These are phyloP conservation scores for Candida verbasci DNA, from an alignment of 805 yeast species.

Conservation along the genomic window DNA sequence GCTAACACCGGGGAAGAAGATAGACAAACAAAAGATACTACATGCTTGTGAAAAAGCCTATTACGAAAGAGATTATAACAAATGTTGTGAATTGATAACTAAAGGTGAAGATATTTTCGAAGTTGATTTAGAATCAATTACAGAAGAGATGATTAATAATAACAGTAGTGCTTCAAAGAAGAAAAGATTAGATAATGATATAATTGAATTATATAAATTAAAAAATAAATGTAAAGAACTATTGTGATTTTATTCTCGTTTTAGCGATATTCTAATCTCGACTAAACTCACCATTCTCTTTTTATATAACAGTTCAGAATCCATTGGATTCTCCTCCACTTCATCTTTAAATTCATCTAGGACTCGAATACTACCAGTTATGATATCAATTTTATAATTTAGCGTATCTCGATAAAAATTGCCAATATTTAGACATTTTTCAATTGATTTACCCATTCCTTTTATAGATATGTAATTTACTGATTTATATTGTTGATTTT, in stretches of 20 bases:
- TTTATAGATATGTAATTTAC: conserved; percentile 48
- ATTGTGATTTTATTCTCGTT: conserved; percentile 19
- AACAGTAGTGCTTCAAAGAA: conserved; percentile 18
- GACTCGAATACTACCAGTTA: conserved; percentile 63
- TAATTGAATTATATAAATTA: conserved; percentile 46
- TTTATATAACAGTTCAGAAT: no score
- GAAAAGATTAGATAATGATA: conserved; percentile 42
- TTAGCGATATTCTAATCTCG: conserved; percentile 40
- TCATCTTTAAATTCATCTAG: conserved; percentile 55
- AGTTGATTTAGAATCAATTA: conserved; percentile 15
- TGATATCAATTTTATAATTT: conserved; percentile 50
- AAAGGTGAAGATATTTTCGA: conserved; percentile 30
- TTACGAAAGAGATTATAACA: conserved; percentile 46
- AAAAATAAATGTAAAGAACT: conserved; percentile 34
- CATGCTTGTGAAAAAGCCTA: conserved; percentile 63
- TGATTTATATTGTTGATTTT: conserved; percentile 33
- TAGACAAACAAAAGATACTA: conserved; percentile 51
- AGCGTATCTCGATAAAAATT: conserved; percentile 50
- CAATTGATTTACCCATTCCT: conserved; percentile 73
- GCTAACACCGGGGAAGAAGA: conserved; percentile 36
- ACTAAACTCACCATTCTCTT: conserved; percentile 47
- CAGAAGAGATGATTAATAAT: conserved; percentile 1
- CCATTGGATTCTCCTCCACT: conserved; percentile 21
- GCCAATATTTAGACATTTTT: conserved; percentile 59
- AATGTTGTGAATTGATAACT: conserved; percentile 46